phyloP scores from a whole-genome alignment of 2,329 filamentous ascomycete species.

The Colletotrichum truncatum region DNA sequence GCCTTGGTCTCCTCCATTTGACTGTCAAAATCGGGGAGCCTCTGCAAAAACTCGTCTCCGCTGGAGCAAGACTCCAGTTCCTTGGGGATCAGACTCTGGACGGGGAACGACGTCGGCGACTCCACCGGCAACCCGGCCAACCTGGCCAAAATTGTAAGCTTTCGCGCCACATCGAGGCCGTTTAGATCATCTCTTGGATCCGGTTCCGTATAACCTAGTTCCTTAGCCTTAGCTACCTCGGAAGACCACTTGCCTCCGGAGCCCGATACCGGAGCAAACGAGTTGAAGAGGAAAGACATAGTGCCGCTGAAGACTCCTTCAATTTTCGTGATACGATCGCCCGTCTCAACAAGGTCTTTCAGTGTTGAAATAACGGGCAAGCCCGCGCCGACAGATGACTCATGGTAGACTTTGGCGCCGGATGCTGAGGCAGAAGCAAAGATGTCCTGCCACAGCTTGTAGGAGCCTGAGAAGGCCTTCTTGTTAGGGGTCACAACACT shows the following conservation, averaged over 20 bases:
- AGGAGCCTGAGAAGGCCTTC: slow-evolving; percentile 90
- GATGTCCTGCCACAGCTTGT: slow-evolving; percentile 87
- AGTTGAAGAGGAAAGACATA: slow-evolving; percentile 98
- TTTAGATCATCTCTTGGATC: slow-evolving; percentile 89
- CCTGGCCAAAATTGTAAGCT: slow-evolving; percentile 92
- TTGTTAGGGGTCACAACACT: slow-evolving; percentile 98
- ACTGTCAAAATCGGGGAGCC: slow-evolving; percentile 83
- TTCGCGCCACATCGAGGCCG: slow-evolving; percentile 90
- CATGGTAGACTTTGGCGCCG: slow-evolving; percentile 90
- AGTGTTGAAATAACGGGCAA: slow-evolving; percentile 93
- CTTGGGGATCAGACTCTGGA: slow-evolving; percentile 91
- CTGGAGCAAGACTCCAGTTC: slow-evolving; percentile 81
- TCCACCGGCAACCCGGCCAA: slow-evolving; percentile 84
- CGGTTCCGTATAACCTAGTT: slow-evolving; percentile 90
- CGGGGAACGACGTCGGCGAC: slow-evolving; percentile 88
- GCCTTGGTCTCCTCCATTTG: slow-evolving; percentile 89
- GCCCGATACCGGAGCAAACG: slow-evolving; percentile 84
- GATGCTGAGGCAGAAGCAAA: slow-evolving; percentile 76
- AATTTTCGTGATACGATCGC: slow-evolving; percentile 89
- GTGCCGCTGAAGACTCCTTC: slow-evolving; percentile 98
- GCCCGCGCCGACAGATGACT: slow-evolving; percentile 92
- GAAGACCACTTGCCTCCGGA: slow-evolving; percentile 86
- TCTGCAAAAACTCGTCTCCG: slow-evolving; percentile 86
- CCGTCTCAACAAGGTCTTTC: slow-evolving; percentile 93
- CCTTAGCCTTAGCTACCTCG: slow-evolving; percentile 91